Conservation (phyloP, 2,329 filamentous ascomycete species). For the Colletotrichum incanum region DNA sequence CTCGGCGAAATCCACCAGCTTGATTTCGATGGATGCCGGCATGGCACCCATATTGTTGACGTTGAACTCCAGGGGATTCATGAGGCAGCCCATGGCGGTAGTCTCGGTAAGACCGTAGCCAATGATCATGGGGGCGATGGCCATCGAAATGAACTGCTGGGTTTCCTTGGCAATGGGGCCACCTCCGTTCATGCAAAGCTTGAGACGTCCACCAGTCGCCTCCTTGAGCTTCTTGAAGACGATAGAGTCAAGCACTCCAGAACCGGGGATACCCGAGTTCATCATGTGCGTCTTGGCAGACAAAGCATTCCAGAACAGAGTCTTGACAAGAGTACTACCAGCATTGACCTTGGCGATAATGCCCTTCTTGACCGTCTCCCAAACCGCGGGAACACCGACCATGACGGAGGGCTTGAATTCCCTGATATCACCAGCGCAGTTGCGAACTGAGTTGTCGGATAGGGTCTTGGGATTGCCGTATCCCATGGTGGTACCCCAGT, state of each 20-base stretch:
- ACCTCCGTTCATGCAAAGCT: conserved; percentile 88
- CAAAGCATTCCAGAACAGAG: conserved; percentile 79
- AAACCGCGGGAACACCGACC: conserved; percentile 90
- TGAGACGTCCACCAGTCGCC: conserved; percentile 85
- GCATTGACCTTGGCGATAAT: conserved; percentile 83
- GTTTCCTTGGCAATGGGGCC: conserved; percentile 89
- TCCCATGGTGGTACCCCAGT: conserved; percentile 90
- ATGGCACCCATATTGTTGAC: conserved; percentile 79
- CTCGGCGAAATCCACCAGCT: conserved; percentile 88
- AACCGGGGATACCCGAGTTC: conserved; percentile 73
- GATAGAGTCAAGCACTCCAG: conserved; percentile 80
- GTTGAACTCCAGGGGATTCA: conserved; percentile 86
- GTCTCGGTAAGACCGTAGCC: conserved; percentile 93
- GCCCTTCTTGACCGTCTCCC: conserved; percentile 94
- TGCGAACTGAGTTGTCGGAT: conserved; percentile 85
- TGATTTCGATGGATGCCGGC: conserved; percentile 82
- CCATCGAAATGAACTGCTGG: conserved; percentile 89
- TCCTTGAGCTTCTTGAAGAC: conserved; percentile 95
- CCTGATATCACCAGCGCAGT: conserved; percentile 90
- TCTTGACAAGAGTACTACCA: conserved; percentile 77
- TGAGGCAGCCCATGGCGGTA: conserved; percentile 80
- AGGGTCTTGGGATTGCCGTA: conserved; percentile 91
- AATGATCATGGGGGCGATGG: conserved; percentile 90
- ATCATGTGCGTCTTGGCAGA: conserved; percentile 68
- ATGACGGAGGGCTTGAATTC: conserved; percentile 88